Percentiles rank a stretch among this genome's conserved stretches.
Conservation (phyloP, 177 flowering plant genomes). For the Telopea speciosissima region DNA sequence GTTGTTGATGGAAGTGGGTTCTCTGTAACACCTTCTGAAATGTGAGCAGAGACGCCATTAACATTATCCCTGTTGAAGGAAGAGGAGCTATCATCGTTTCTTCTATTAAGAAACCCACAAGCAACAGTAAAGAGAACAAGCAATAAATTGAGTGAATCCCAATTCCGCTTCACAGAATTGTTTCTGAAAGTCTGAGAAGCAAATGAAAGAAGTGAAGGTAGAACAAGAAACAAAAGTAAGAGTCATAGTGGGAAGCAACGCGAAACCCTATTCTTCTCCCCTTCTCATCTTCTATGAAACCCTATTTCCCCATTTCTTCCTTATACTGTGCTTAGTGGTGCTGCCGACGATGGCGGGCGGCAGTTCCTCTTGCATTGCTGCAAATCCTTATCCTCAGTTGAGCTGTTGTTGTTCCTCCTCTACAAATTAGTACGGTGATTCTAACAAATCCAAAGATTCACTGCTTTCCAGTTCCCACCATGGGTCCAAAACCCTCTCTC, state of each 20-base stretch:
- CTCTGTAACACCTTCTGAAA: neutral
- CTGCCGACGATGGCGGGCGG: too few relatives aligned
- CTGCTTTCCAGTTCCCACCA: too few relatives aligned
- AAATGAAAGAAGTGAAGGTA: conserved; percentile 42
- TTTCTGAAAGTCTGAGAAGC: conserved; percentile 42
- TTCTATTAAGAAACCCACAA: conserved; percentile 59
- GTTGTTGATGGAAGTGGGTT: neutral
- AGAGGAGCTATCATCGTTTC: conserved; percentile 9
- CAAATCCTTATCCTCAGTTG: too few relatives aligned
- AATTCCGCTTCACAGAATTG: conserved; percentile 45
- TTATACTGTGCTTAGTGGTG: too few relatives aligned
- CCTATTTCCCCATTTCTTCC: too few relatives aligned
- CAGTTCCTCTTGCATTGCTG: too few relatives aligned
- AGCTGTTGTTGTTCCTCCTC: too few relatives aligned
- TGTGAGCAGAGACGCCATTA: neutral
- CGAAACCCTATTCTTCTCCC: too few relatives aligned
- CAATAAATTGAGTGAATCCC: conserved; percentile 66
- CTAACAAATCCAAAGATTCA: too few relatives aligned
- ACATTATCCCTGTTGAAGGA: neutral
- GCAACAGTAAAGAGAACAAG: conserved; percentile 71
- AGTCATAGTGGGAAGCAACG: conserved; percentile 32
- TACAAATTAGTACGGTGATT: too few relatives aligned
- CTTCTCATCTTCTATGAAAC: too few relatives aligned
- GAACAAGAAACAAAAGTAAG: conserved; percentile 31
- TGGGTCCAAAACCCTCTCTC: too few relatives aligned